Evolutionary conservation across 192 early-diverging fungal genomes (phyloP).

Genomic region (Coemansia sp.): DNA sequence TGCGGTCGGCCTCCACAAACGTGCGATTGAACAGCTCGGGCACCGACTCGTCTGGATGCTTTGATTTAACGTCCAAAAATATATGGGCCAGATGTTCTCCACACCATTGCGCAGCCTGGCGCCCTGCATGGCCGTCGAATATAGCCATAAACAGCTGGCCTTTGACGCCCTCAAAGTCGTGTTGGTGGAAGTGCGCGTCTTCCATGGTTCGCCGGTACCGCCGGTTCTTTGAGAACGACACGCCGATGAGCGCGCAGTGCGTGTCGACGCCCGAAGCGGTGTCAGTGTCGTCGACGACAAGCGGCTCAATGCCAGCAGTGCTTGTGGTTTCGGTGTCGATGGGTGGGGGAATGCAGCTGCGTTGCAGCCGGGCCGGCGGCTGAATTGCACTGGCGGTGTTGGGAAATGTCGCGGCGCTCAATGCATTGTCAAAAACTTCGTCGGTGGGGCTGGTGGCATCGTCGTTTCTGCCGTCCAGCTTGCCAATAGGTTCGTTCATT

Average conservation of each 20-base stretch:
- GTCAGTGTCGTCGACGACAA: slow-evolving; percentile 2
- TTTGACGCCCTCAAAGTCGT: slow-evolving; percentile 76
- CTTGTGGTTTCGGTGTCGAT: slow-evolving; percentile 45
- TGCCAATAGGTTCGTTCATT: slow-evolving; percentile 5
- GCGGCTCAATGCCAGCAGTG: slow-evolving; percentile 9
- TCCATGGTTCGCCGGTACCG: slow-evolving; percentile 95
- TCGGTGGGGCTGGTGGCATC: slow-evolving; percentile 14
- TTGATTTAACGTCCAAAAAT: slow-evolving; percentile 62
- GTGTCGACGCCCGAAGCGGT: slow-evolving; percentile 2
- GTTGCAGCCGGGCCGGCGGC: slow-evolving; percentile 42
- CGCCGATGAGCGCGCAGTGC: slow-evolving; percentile 36
- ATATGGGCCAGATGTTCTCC: slow-evolving; percentile 80
- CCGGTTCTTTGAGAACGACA: slow-evolving; percentile 65
- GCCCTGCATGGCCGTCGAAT: slow-evolving; percentile 97
- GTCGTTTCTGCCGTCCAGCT: slow-evolving; percentile 1
- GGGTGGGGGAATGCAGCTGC: slow-evolving; percentile 48
- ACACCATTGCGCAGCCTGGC: slow-evolving; percentile 94
- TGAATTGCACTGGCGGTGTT: slow-evolving; percentile 27
- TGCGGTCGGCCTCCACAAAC: slow-evolving; percentile 81
- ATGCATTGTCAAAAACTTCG: slow-evolving; percentile 7
- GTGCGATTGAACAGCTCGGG: slow-evolving; percentile 80
- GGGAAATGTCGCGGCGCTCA: slow-evolving; percentile 19
- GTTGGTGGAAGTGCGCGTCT: slow-evolving; percentile 87
- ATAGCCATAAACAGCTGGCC: slow-evolving; percentile 92
- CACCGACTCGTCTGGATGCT: slow-evolving; percentile 59